phyloP scores from a whole-genome alignment of 805 yeast species.

The Kazachstania psychrophila region DNA sequence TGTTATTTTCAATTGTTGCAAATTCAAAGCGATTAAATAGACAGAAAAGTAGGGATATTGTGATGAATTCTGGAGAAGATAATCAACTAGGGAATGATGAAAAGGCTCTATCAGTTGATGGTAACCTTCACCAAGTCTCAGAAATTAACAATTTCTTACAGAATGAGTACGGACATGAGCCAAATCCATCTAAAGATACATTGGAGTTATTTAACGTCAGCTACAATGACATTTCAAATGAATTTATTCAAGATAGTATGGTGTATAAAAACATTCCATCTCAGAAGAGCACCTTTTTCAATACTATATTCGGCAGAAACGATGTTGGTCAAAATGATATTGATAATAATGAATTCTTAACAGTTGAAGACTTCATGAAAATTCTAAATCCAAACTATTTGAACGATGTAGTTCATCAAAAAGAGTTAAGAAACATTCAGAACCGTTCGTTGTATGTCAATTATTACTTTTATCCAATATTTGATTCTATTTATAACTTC shows the following conservation, averaged over 20 bases:
- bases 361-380: slow-evolving; percentile 34
- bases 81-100: neutral
- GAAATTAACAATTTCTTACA: slow-evolving; percentile 23
- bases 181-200: slow-evolving; percentile 11
- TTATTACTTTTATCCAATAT: slow-evolving; percentile 49
- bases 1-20: slow-evolving; percentile 31
- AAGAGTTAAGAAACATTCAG: slow-evolving; percentile 24
- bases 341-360: slow-evolving; percentile 10
- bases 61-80: no score
- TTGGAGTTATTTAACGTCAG: slow-evolving; percentile 22
- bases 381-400: slow-evolving; percentile 35
- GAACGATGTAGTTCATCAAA: slow-evolving; percentile 28
- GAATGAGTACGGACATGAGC: slow-evolving; percentile 22
- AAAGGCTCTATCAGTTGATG: neutral
- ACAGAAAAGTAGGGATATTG: slow-evolving; percentile 2
- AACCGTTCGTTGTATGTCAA: slow-evolving; percentile 27
- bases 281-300: neutral
- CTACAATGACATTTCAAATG: slow-evolving; percentile 21
- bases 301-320: neutral
- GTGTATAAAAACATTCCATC: neutral
- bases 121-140: slow-evolving; percentile 17
- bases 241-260: slow-evolving; percentile 11
- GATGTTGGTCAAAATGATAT: neutral
- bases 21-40: slow-evolving; percentile 27
- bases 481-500: slow-evolving; percentile 82